phyloP scores from a whole-genome alignment of 2,329 filamentous ascomycete genomes.

The Thermothelomyces thermophilus region DNA sequence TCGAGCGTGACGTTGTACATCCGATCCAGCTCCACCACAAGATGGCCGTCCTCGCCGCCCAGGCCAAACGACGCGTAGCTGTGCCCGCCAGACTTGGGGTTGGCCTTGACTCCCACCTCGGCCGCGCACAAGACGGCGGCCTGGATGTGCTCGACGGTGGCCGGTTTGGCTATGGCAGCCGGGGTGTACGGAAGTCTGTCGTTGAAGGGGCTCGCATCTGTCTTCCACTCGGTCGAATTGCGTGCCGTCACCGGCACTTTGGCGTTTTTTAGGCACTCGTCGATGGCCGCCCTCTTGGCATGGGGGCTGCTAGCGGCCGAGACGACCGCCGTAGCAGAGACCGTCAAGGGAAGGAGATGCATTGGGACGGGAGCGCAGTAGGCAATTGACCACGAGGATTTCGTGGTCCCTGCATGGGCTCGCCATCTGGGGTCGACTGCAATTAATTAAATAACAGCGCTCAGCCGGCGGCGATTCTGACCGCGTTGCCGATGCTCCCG shows the following conservation, averaged over 20 bases:
- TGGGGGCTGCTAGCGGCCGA: slow-evolving; percentile 21
- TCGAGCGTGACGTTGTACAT: slow-evolving; percentile 39
- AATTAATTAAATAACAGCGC: neutral
- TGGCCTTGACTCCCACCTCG: slow-evolving; percentile 37
- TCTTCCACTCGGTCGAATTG: slow-evolving; percentile 23
- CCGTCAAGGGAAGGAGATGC: too few relatives aligned
- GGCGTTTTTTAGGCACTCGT: slow-evolving; percentile 27
- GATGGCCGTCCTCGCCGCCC: slow-evolving; percentile 42
- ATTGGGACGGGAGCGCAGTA: too few relatives aligned
- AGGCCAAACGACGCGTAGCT: slow-evolving; percentile 45
- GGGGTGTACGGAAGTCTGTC: slow-evolving; percentile 32
- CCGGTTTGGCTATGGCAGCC: slow-evolving; percentile 38
- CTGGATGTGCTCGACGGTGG: slow-evolving; percentile 37
- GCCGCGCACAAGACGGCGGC: slow-evolving; percentile 41
- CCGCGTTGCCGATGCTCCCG: neutral
- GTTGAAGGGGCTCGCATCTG: slow-evolving; percentile 27
- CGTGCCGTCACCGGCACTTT: slow-evolving; percentile 24
- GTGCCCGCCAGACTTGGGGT: slow-evolving; percentile 45
- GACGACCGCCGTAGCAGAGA: slow-evolving; percentile 19
- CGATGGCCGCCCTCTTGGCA: slow-evolving; percentile 24
- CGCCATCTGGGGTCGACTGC: neutral
- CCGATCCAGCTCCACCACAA: slow-evolving; percentile 43
- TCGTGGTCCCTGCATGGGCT: too few relatives aligned
- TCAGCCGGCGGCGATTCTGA: neutral
- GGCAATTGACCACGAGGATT: neutral